Evolutionary conservation across 2,329 filamentous ascomycete genomes (phyloP), one percentile per base, ranked within the genome.

Genomic region (Fusarium clavum): DNA sequence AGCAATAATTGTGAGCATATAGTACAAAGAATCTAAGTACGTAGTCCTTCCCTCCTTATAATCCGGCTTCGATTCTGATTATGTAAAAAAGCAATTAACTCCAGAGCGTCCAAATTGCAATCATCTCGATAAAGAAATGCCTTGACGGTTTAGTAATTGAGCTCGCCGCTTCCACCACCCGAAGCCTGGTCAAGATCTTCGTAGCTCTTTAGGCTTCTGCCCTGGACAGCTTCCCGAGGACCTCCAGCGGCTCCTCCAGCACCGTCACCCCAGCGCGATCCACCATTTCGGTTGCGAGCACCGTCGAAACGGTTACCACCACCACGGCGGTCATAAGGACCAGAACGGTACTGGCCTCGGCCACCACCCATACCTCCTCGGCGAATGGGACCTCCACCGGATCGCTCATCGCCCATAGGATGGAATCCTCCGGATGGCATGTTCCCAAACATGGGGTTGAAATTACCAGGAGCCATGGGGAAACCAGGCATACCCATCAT

Each of bases 191-290:
- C 96, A 25, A 99, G 84, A 78, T 99, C 96, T 80, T 99, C 97
- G 78, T 99, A 99, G 79, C 94, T 98, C 86, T 97, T 97, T 71
- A 99, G 83, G 66, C 93, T 97, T 61, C 96, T 89, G 8, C 96
- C 96, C 73, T 97, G 93, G 1, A 97, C 94, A 13, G 96, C 95
- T 81, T 98, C 94, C 22, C 93, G 88, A 22, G 96, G 95, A 0
- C 94, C 94, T 64, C 94, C 91, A 4, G 92, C 90, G 34, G 91
- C 90, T 25, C 88, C 91, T 41, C 92, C 91, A 51, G 93, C 92
- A 27, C 91, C 91, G 70, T 94, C 92, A 44, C 91, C 91, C 87
- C 91, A 92, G 71, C 90, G 85, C 34, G 88, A 88, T 73, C 82
- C 74, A 56, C 86, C 83, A 48, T 81, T 78, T 70, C 87, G 77